These are phyloP conservation scores for Candida ovalis DNA, from an alignment of 805 yeast species.

Conservation along the genomic window DNA sequence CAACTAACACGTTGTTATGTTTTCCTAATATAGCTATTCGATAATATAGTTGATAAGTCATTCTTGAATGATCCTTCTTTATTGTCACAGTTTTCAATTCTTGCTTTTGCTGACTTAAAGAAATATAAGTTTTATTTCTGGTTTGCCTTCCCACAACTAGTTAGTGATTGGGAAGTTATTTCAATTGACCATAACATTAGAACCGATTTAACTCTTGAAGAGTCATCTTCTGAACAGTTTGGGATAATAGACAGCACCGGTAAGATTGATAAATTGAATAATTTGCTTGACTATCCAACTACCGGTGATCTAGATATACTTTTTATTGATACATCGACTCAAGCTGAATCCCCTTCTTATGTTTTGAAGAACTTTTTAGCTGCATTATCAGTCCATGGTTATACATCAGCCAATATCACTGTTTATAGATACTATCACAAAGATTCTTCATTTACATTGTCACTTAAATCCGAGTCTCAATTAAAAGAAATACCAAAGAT, in stretches of 20 bases:
- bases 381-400: conserved; percentile 32
- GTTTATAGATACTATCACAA: conserved; percentile 35
- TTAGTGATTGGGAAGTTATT: conserved; percentile 43
- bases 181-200: conserved; percentile 5
- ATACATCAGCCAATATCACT: conserved; percentile 33
- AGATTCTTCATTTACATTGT: conserved; percentile 26
- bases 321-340: conserved; percentile 27
- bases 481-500: conserved; percentile 35
- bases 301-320: conserved; percentile 10
- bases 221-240: conserved; percentile 13
- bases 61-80: conserved; percentile 37
- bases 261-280: conserved; percentile 7
- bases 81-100: conserved; percentile 42
- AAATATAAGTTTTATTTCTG: conserved; percentile 86
- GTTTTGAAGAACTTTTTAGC: conserved; percentile 24
- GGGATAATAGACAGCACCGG: conserved; percentile 10
- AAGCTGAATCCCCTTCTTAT: conserved; percentile 17
- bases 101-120: conserved; percentile 85
- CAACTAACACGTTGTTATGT: conserved; percentile 1
- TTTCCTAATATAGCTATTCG: conserved; percentile 6
- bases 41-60: conserved; percentile 31
- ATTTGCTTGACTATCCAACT: conserved; percentile 6
- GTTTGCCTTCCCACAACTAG: conserved; percentile 74
- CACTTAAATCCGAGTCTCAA: conserved; percentile 16
- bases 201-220: not conserved